phyloP scores from a whole-genome alignment of 2,329 filamentous ascomycete species.

The Fusarium abutilonis region DNA sequence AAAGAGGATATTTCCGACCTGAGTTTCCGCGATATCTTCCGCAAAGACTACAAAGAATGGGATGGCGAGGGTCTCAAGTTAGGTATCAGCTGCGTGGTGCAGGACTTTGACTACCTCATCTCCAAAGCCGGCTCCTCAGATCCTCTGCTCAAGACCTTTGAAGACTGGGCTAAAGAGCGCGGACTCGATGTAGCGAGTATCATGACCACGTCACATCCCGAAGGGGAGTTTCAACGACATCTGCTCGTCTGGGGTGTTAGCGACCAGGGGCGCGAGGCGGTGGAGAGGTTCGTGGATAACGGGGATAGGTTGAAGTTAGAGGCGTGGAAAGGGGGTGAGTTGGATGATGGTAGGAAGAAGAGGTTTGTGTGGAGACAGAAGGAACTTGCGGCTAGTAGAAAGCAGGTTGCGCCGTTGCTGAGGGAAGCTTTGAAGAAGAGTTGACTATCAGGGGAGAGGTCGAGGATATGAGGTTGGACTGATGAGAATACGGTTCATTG shows the following conservation, averaged over 20 bases:
- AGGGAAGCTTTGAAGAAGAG: conserved; percentile 62
- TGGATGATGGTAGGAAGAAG: conserved; percentile 58
- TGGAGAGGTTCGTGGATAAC: conserved; percentile 62
- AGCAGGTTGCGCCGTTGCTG: conserved; percentile 75
- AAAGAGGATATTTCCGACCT: conserved; percentile 74
- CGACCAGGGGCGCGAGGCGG: conserved; percentile 59
- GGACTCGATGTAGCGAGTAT: conserved; percentile 70
- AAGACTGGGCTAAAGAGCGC: conserved; percentile 64
- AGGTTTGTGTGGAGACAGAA: conserved; percentile 74
- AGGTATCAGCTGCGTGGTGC: conserved; percentile 74
- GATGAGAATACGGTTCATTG: too few relatives aligned
- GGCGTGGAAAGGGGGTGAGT: conserved; percentile 60
- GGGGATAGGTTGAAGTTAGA: conserved; percentile 65
- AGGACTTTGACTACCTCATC: conserved; percentile 68
- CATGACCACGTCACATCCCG: conserved; percentile 72
- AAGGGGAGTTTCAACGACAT: conserved; percentile 70
- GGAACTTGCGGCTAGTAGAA: conserved; percentile 68
- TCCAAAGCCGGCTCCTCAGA: conserved; percentile 59
- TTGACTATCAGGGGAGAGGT: conserved; percentile 21
- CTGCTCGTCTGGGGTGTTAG: conserved; percentile 72
- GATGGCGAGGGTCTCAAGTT: conserved; percentile 64
- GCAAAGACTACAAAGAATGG: conserved; percentile 91
- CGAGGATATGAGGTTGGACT: conserved; percentile 18
- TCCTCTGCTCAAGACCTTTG: conserved; percentile 60
- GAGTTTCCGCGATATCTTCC: conserved; percentile 71